phyloP scores from a whole-genome alignment of 2,329 filamentous ascomycete genomes.

The Pleurostoma richardsiae region DNA sequence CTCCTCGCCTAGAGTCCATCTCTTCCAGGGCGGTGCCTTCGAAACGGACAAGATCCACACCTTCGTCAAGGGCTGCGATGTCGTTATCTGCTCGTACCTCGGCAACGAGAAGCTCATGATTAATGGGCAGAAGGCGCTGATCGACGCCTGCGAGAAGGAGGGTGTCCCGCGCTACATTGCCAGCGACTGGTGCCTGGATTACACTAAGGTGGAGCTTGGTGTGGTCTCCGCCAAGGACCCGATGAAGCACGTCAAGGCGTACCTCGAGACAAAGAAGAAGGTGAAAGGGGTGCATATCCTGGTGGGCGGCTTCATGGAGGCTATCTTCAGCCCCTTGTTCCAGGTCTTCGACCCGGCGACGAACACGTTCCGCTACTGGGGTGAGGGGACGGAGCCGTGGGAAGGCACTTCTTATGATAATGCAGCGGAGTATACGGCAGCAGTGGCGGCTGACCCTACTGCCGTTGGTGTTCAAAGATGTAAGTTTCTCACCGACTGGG shows the following conservation, averaged over 20 bases:
- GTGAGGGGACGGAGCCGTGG: conserved; percentile 27
- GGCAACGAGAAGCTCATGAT: conserved; percentile 32
- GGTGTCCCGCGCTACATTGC: conserved; percentile 32
- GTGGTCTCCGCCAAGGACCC: conserved; percentile 30
- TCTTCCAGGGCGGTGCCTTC: conserved; percentile 19
- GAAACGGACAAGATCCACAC: conserved; percentile 14
- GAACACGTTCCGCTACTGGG: conserved; percentile 24
- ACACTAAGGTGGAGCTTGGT: conserved; percentile 28
- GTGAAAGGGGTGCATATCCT: conserved; percentile 33
- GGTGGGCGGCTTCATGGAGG: conserved; percentile 29
- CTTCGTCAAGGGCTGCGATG: conserved; percentile 23
- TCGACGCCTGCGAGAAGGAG: conserved; percentile 29
- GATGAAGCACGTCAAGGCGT: conserved; percentile 30
- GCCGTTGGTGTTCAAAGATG: conserved; percentile 6
- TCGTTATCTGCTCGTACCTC: conserved; percentile 33
- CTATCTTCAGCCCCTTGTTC: conserved; percentile 19
- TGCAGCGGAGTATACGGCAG: conserved; percentile 28
- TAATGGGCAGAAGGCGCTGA: conserved; percentile 32
- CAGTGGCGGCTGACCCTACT: conserved; percentile 10
- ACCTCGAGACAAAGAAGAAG: conserved; percentile 27
- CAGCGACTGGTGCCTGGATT: conserved; percentile 34
- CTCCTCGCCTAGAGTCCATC: conserved; percentile 3
- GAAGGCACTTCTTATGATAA: conserved; percentile 30
- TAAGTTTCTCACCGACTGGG: not conserved
- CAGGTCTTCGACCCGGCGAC: conserved; percentile 13